Conservation (phyloP, 1,284 basidiomycete species). For the Paramarasmius palmivorus region DNA sequence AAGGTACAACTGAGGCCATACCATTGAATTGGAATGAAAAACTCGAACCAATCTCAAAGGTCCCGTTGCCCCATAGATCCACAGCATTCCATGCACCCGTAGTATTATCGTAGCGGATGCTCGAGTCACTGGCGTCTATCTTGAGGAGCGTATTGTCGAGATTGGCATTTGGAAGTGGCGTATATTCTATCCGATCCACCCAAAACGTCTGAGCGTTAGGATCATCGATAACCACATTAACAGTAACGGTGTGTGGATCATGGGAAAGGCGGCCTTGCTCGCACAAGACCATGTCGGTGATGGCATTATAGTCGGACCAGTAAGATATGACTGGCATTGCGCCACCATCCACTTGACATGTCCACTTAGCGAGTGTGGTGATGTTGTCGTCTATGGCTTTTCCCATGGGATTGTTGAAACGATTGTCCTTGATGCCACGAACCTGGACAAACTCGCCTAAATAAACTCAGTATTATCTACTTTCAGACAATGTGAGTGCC, state of each 20-base stretch:
- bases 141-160: neutral
- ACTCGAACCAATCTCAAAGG: neutral
- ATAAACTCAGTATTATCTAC: no score
- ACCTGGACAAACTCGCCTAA: no score
- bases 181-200: slow-evolving; percentile 1
- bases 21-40: neutral
- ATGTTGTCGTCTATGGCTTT: neutral
- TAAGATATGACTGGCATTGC: neutral
- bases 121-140: neutral
- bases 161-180: neutral
- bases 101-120: neutral
- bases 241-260: neutral
- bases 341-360: neutral
- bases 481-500: no score
- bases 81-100: neutral
- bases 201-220: slow-evolving; percentile 1
- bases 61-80: neutral
- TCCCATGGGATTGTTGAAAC: neutral
- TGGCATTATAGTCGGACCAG: neutral
- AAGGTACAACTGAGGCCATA: no score
- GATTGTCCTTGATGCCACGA: slow-evolving; percentile 1
- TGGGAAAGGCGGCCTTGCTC: neutral
- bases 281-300: slow-evolving; percentile 1
- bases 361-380: neutral
- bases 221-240: neutral